Conservation (phyloP, 768 basidiomycete species). For the Lentinula sp. region DNA sequence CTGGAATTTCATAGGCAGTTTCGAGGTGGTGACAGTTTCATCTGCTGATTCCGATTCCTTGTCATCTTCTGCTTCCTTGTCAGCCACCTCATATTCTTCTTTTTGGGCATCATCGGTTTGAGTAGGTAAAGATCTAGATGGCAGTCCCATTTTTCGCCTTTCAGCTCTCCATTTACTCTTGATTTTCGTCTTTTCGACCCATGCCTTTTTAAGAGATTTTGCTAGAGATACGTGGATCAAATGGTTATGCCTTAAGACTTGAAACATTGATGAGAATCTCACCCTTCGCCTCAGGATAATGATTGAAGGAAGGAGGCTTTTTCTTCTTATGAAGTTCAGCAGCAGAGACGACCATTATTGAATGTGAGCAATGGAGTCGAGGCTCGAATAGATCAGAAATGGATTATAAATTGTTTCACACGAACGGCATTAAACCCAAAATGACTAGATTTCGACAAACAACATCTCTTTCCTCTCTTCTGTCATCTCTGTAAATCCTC, state of each 20-base stretch:
- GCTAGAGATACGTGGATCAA: slow-evolving; percentile 36
- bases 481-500: slow-evolving; percentile 27
- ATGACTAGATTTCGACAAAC: slow-evolving; percentile 10
- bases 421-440: slow-evolving; percentile 16
- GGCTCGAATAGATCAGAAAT: slow-evolving; percentile 15
- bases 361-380: too few relatives aligned
- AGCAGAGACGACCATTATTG: slow-evolving; percentile 6
- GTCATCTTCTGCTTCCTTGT: neutral
- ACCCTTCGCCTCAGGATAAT: slow-evolving; percentile 64
- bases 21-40: slow-evolving; percentile 3
- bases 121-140: neutral
- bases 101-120: slow-evolving; percentile 13
- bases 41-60: slow-evolving; percentile 11
- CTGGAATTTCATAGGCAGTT: slow-evolving; percentile 6
- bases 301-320: slow-evolving; percentile 65
- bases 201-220: slow-evolving; percentile 73
- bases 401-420: slow-evolving; percentile 14
- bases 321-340: slow-evolving; percentile 38
- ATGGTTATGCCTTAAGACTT: neutral
- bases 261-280: slow-evolving; percentile 8
- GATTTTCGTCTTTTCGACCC: slow-evolving; percentile 73
- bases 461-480: slow-evolving; percentile 20
- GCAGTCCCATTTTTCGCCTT: slow-evolving; percentile 43
- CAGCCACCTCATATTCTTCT: slow-evolving; percentile 9
- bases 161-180: slow-evolving; percentile 74